These are phyloP conservation scores for Paraphysoderma sedebokerense DNA, from an alignment of 371 early-diverging fungal genomes.

Conservation along the genomic window DNA sequence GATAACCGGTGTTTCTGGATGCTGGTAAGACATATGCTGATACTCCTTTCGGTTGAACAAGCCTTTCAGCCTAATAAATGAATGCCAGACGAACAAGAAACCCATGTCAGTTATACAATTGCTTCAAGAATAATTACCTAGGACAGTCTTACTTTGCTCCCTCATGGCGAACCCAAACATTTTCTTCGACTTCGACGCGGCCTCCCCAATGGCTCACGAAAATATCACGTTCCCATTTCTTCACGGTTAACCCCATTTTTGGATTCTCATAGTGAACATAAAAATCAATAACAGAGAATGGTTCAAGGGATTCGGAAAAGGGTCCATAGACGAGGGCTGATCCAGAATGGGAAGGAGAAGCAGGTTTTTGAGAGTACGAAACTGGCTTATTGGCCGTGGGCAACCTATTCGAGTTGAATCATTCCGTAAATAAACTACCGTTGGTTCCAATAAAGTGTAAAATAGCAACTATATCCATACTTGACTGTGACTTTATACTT, in stretches of 20 bases:
- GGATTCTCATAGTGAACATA: slow-evolving; percentile 51
- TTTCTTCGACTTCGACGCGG: slow-evolving; percentile 67
- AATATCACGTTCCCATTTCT: slow-evolving; percentile 44
- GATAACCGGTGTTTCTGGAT: slow-evolving; percentile 38
- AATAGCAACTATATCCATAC: slow-evolving; percentile 8
- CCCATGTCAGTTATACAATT: slow-evolving; percentile 1
- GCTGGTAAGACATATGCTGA: slow-evolving; percentile 9
- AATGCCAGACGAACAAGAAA: neutral
- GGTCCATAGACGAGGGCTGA: slow-evolving; percentile 63
- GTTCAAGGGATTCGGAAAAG: slow-evolving; percentile 19
- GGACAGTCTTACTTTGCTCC: slow-evolving; percentile 51
- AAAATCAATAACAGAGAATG: slow-evolving; percentile 19
- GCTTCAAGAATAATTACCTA: slow-evolving; percentile 11
- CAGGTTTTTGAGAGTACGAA: slow-evolving; percentile 5
- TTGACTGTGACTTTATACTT: slow-evolving; percentile 65
- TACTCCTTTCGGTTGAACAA: slow-evolving; percentile 4
- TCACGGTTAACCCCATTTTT: slow-evolving; percentile 44
- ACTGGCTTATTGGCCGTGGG: slow-evolving; percentile 7
- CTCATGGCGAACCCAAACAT: slow-evolving; percentile 55
- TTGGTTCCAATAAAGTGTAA: slow-evolving; percentile 13
- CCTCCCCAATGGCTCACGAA: slow-evolving; percentile 75
- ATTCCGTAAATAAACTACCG: slow-evolving; percentile 18
- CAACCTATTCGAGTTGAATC: slow-evolving; percentile 1
- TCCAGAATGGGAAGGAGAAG: slow-evolving; percentile 18
- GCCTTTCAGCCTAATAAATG: slow-evolving; percentile 35